Evolutionary conservation across 805 yeast genomes (phyloP), one percentile per base, ranked within the genome.

Genomic region (Sugiyamaella smithiae): DNA sequence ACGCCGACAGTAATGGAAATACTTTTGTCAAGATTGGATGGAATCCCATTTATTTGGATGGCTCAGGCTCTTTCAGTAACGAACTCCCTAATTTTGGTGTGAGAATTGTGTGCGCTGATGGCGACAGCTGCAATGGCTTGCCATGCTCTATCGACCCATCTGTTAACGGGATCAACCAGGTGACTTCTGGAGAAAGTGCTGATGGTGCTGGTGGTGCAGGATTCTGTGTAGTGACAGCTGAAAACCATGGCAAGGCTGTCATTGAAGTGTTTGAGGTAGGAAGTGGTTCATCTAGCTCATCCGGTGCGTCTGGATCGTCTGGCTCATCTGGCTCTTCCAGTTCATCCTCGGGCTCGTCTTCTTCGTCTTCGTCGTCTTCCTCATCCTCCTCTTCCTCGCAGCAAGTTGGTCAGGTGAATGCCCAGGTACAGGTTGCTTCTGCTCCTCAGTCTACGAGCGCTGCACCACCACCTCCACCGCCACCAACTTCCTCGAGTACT

Each of bases 1-100:
- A 88, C 72, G 79, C 79, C 74, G 95, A 87, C 65, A 67, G 66
- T 53, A 68, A 62, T 51, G 84, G 87, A 26, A 77, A 78, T 64
- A 88, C 96, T 2, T 88, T 57, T 64, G 87, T 86, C 56, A 89
- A 87, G 69, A 78, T 88, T 64, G 96, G 91, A 40, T 88, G 95
- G 95, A 88, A 88, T 67, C 96, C 97, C 12, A 77, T 84, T 49
- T 86, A 87, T 67, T 66, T 85, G 58, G 91, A 84, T 55, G 56
- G 69, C 1, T 54, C 46, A 22, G 65, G 73, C 23, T 78, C 84
- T 6, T 85, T 82, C 71, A 70, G 72, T 54, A 67, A 73, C 58
- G 67, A 67, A 2, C 70, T 67, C 54, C 96, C 95, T 40, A 63
- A 62, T 25, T 87, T 80, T 57, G 96, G 96, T 59, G 61, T 88